Percentiles rank a stretch among this genome's conserved stretches.
These are phyloP conservation scores for Pleurotus pulmonarius DNA, from an alignment of 768 basidiomycete species.

Conservation along the genomic window DNA sequence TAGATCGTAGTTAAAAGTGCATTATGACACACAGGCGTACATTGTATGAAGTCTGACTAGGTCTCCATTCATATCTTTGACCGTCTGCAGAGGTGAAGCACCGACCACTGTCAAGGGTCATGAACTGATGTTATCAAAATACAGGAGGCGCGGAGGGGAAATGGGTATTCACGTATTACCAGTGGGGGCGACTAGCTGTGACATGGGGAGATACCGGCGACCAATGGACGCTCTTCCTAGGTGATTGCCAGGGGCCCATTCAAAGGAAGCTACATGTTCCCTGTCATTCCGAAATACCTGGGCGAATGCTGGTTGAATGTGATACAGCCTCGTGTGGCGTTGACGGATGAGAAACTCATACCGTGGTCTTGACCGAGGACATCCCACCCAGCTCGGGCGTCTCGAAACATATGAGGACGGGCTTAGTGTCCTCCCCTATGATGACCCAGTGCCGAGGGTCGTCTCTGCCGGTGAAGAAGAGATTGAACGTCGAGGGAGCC, in stretches of 20 bases:
- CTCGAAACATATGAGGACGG: slow-evolving; percentile 64
- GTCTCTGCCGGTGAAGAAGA: slow-evolving; percentile 69
- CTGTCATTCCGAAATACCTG: slow-evolving; percentile 45
- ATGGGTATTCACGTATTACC: slow-evolving; percentile 46
- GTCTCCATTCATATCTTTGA: slow-evolving; percentile 64
- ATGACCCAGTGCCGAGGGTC: slow-evolving; percentile 66
- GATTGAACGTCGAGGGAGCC: slow-evolving; percentile 42
- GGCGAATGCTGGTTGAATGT: slow-evolving; percentile 9
- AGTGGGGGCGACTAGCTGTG: slow-evolving; percentile 50
- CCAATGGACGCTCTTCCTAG: slow-evolving; percentile 55
- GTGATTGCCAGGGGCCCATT: slow-evolving; percentile 52
- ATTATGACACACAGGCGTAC: slow-evolving; percentile 32
- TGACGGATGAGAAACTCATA: slow-evolving; percentile 18
- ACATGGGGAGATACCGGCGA: slow-evolving; percentile 54
- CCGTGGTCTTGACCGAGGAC: slow-evolving; percentile 45
- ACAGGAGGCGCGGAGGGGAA: slow-evolving; percentile 9
- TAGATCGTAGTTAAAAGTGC: neutral
- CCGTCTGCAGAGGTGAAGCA: slow-evolving; percentile 56
- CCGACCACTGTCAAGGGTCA: slow-evolving; percentile 44
- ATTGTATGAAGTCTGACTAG: slow-evolving; percentile 54
- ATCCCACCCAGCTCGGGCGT: slow-evolving; percentile 44
- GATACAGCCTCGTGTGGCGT: slow-evolving; percentile 6
- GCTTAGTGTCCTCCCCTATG: slow-evolving; percentile 60
- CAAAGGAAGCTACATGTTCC: slow-evolving; percentile 44
- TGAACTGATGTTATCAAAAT: slow-evolving; percentile 8